Conservation (phyloP, 2,329 filamentous ascomycete species). For the Pseudocercospora fijiensis region DNA sequence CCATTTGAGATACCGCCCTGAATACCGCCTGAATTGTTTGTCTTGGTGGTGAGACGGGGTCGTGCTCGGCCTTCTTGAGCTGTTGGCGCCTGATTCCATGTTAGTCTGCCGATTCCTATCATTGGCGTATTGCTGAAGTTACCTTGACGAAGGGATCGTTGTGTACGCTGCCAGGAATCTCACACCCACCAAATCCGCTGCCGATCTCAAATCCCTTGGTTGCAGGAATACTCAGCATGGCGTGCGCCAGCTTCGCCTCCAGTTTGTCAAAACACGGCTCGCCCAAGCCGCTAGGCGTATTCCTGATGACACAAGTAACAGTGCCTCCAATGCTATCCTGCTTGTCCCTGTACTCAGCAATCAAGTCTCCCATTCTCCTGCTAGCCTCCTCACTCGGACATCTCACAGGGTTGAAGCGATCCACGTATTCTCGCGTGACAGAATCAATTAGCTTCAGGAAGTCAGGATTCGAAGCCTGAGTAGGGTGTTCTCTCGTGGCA, state of each 20-base stretch:
- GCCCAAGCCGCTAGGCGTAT: slow-evolving; percentile 79
- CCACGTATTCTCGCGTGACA: slow-evolving; percentile 73
- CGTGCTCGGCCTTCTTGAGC: slow-evolving; percentile 40
- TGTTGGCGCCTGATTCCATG: slow-evolving; percentile 42
- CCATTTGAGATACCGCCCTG: slow-evolving; percentile 96
- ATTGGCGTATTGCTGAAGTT: neutral
- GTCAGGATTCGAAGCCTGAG: slow-evolving; percentile 69
- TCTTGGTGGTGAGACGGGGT: slow-evolving; percentile 75
- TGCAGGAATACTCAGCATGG: slow-evolving; percentile 92
- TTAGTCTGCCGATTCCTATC: neutral
- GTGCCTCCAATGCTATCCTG: slow-evolving; percentile 92
- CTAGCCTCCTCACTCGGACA: slow-evolving; percentile 70
- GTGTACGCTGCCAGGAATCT: slow-evolving; percentile 83
- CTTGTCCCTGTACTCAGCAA: slow-evolving; percentile 73
- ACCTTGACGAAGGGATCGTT: slow-evolving; percentile 78
- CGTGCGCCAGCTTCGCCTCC: slow-evolving; percentile 85
- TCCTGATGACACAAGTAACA: slow-evolving; percentile 89
- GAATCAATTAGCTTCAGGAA: slow-evolving; percentile 73
- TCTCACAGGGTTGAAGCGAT: slow-evolving; percentile 79
- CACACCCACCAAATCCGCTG: slow-evolving; percentile 83
- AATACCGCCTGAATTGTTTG: slow-evolving; percentile 92
- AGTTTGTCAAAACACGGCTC: slow-evolving; percentile 96
- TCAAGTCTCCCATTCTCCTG: slow-evolving; percentile 72
- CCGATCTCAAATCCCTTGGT: slow-evolving; percentile 96
- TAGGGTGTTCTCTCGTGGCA: slow-evolving; percentile 65